Conservation (phyloP, 148 eudicot genomes). For the Rhododendron molle region DNA sequence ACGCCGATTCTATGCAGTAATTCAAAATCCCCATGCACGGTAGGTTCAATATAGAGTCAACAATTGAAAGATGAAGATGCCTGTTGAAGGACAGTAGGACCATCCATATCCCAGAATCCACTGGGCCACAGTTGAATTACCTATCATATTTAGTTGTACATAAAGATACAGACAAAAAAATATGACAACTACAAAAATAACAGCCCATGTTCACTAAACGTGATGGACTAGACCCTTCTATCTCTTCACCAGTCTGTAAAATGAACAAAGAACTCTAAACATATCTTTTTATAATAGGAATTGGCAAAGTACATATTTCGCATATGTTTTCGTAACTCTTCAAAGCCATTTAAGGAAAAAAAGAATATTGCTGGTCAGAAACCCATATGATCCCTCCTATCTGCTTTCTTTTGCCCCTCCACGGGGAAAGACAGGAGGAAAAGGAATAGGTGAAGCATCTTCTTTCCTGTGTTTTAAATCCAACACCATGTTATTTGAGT, state of each 20-base stretch:
- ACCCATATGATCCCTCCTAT: neutral
- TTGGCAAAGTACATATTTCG: neutral
- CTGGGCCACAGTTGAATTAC: neutral
- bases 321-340: neutral
- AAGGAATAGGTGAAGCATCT: neutral
- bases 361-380: neutral
- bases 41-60: neutral
- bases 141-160: neutral
- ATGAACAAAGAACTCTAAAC: neutral
- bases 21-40: neutral
- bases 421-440: neutral
- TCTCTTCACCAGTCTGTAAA: neutral
- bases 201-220: neutral
- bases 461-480: conserved; percentile 4
- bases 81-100: neutral
- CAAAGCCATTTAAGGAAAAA: neutral
- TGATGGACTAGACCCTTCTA: neutral
- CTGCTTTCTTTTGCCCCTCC: neutral
- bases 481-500: neutral
- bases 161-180: neutral
- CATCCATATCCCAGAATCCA: neutral
- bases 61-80: neutral
- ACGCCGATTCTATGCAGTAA: neutral
- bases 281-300: neutral
- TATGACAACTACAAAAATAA: neutral